phyloP scores from a whole-genome alignment of 257 asterid species.

The Cruciata laevipes region DNA sequence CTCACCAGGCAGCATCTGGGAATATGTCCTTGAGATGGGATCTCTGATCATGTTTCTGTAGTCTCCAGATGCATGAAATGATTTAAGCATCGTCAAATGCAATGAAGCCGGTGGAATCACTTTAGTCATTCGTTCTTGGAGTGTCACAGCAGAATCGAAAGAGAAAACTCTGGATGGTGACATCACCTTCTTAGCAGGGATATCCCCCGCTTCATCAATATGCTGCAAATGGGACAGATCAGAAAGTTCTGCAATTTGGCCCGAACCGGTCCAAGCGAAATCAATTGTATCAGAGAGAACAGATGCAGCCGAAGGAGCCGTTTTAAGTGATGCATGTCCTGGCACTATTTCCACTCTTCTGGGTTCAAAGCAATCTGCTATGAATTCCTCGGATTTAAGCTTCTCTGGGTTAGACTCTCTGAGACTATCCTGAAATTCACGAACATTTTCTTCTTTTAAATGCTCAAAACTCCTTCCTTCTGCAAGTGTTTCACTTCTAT shows the following conservation, averaged over 20 bases:
- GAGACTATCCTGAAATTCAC: conserved; percentile 22
- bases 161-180: conserved; percentile 68
- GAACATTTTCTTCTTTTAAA: conserved; percentile 29
- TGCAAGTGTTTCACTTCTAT: conserved; percentile 22
- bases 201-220: conserved; percentile 29
- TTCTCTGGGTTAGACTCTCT: conserved; percentile 23
- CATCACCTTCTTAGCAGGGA: conserved; percentile 25
- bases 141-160: conserved; percentile 80
- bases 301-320: conserved; percentile 60
- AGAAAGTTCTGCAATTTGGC: conserved; percentile 27
- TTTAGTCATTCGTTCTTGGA: conserved; percentile 58
- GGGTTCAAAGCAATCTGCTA: conserved; percentile 17
- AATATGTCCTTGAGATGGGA: conserved; percentile 53
- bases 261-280: conserved; percentile 87
- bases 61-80: conserved; percentile 93
- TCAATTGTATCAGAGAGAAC: conserved; percentile 82
- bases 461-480: conserved; percentile 26
- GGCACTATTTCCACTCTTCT: conserved; percentile 18
- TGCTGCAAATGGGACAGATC: conserved; percentile 21
- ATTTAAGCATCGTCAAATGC: conserved; percentile 47
- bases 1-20: conserved; percentile 47
- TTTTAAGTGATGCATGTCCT: conserved; percentile 37
- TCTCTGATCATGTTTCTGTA: conserved; percentile 76
- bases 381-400: conserved; percentile 22
- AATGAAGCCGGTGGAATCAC: conserved; percentile 62